phyloP scores from a whole-genome alignment of 1,284 basidiomycete species.

The Cryptococcus sp. region DNA sequence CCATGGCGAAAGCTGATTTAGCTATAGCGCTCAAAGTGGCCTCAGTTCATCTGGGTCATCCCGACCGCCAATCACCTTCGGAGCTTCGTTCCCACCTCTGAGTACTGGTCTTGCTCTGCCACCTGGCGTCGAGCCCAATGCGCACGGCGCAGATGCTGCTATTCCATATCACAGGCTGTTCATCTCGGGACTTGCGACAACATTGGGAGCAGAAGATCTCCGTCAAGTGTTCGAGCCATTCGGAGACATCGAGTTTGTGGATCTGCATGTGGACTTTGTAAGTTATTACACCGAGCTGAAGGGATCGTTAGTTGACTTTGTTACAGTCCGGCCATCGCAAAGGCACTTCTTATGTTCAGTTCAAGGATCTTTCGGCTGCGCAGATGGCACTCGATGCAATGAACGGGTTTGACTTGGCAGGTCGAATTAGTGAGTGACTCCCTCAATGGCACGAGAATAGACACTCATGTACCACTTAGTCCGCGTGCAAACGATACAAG shows the following conservation, averaged over 20 bases:
- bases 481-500: constrained; percentile 86
- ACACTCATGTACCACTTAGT: constrained; percentile 57
- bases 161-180: constrained; percentile 73
- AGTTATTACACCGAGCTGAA: constrained; percentile 20
- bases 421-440: constrained; percentile 68
- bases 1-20: background rate
- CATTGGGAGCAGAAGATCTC: constrained; percentile 92
- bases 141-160: constrained; percentile 46
- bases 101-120: constrained; percentile 36
- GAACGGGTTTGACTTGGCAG: constrained; percentile 97
- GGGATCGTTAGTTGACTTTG: constrained; percentile 27
- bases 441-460: background rate
- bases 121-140: constrained; percentile 48
- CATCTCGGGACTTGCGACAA: constrained; percentile 94
- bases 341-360: constrained; percentile 98
- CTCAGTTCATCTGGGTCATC: background rate
- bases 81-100: constrained; percentile 40
- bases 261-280: constrained; percentile 79
- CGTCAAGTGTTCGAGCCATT: constrained; percentile 98
- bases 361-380: constrained; percentile 84
- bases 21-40: background rate
- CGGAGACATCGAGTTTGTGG: constrained; percentile 95
- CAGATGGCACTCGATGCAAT: constrained; percentile 96
- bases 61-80: constrained; percentile 18
- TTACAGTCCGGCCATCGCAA: constrained; percentile 84